Evolutionary conservation across 2,329 filamentous ascomycete species (phyloP).

Genomic region (Fusarium guadeloupense): DNA sequence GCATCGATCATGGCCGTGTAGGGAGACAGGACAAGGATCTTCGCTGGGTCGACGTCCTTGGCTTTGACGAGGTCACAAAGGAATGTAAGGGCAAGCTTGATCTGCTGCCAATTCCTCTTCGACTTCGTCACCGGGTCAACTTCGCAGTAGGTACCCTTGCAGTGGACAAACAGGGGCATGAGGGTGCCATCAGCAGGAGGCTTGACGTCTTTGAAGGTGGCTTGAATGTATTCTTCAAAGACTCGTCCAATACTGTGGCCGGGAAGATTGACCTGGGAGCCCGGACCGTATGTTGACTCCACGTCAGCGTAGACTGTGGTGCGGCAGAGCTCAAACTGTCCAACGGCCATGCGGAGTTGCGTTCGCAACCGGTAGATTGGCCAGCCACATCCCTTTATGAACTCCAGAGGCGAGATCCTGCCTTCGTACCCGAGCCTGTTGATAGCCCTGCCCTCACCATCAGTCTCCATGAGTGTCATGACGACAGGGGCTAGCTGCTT

Average conservation of each 20-base stretch:
- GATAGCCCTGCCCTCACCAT: neutral
- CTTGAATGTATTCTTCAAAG: slow-evolving; percentile 25
- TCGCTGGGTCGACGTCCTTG: neutral
- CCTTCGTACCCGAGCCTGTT: slow-evolving; percentile 15
- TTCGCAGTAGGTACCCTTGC: neutral
- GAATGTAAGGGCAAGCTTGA: slow-evolving; percentile 30
- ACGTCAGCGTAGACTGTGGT: slow-evolving; percentile 48
- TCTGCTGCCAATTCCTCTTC: slow-evolving; percentile 16
- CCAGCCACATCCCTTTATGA: slow-evolving; percentile 22
- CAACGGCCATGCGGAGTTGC: slow-evolving; percentile 34
- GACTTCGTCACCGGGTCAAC: slow-evolving; percentile 3
- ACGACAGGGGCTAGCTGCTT: slow-evolving; percentile 25
- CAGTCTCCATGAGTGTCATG: neutral
- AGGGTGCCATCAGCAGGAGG: slow-evolving; percentile 3
- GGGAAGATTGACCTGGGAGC: slow-evolving; percentile 46
- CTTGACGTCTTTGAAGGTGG: neutral
- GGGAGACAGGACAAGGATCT: no score
- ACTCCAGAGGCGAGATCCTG: slow-evolving; percentile 20
- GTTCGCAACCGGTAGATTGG: slow-evolving; percentile 24
- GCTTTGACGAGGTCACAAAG: slow-evolving; percentile 9
- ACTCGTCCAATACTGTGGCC: slow-evolving; percentile 62
- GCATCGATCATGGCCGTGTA: no score
- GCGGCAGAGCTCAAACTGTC: slow-evolving; percentile 27
- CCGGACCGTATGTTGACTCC: no score
- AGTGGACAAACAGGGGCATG: slow-evolving; percentile 33